phyloP scores from a whole-genome alignment of 768 basidiomycete genomes.

The Tulasnella sp. region DNA sequence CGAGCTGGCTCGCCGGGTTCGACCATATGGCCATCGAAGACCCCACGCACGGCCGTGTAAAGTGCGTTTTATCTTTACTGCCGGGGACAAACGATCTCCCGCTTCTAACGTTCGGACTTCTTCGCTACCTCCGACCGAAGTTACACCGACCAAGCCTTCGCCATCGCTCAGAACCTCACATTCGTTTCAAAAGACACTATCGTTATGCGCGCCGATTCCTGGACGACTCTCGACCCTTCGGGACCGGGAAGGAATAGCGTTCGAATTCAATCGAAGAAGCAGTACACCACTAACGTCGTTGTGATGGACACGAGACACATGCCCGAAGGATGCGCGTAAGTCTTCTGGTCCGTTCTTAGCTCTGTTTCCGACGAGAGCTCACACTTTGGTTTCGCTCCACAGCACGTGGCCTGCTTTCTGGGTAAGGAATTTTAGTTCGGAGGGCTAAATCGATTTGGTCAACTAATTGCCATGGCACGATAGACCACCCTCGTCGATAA shows the following conservation, averaged over 20 bases:
- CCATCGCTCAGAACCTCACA: constrained; percentile 26
- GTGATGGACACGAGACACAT: constrained; percentile 27
- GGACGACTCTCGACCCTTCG: constrained; percentile 22
- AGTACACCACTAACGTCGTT: constrained; percentile 21
- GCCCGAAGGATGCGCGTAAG: constrained; percentile 28
- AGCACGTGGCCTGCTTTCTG: constrained; percentile 33
- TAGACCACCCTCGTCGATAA: neutral
- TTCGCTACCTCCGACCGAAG: neutral
- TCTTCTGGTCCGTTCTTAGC: neutral
- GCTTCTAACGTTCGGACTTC: neutral
- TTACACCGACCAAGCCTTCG: constrained; percentile 23
- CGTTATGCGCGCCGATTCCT: constrained; percentile 30
- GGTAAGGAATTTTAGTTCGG: constrained; percentile 3
- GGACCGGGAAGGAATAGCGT: constrained; percentile 30
- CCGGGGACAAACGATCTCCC: neutral
- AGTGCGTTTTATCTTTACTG: constrained; percentile 21
- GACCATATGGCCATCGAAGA: constrained; percentile 29
- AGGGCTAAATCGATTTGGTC: neutral
- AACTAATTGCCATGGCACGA: neutral
- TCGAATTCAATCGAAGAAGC: constrained; percentile 26
- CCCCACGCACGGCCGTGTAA: constrained; percentile 33
- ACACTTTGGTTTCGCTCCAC: neutral
- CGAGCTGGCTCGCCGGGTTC: constrained; percentile 31
- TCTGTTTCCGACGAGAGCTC: neutral
- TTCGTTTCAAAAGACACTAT: constrained; percentile 23